These are phyloP conservation scores for Naumovozyma castellii DNA, from an alignment of 805 yeast genomes.

Conservation along the genomic window DNA sequence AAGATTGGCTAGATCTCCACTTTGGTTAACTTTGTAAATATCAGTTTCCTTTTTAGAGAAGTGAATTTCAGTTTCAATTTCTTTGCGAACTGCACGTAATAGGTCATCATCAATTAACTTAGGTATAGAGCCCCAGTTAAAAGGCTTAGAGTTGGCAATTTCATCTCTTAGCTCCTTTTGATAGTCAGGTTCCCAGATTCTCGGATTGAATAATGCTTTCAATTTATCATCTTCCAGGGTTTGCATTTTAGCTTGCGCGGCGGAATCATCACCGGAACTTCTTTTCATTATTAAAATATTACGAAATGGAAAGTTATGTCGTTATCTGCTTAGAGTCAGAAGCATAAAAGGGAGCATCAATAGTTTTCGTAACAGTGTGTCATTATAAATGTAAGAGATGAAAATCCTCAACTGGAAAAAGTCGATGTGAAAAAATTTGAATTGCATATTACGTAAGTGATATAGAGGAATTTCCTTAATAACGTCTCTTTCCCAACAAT, in stretches of 20 bases:
- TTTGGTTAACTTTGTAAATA: conserved; percentile 84
- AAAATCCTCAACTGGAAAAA: too few relatives aligned
- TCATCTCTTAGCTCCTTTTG: conserved; percentile 32
- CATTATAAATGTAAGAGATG: too few relatives aligned
- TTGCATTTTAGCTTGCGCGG: not conserved
- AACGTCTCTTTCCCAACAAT: too few relatives aligned
- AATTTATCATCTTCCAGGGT: conserved; percentile 27
- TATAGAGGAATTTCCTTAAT: too few relatives aligned
- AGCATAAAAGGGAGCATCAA: too few relatives aligned
- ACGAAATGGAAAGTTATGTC: too few relatives aligned
- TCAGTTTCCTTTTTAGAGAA: conserved; percentile 96
- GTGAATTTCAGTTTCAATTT: conserved; percentile 72
- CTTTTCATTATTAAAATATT: conserved; percentile 15
- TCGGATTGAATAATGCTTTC: conserved; percentile 36
- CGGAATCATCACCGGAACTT: conserved; percentile 5
- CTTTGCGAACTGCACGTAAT: conserved; percentile 70
- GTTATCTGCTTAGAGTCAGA: too few relatives aligned
- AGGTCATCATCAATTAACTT: conserved; percentile 68
- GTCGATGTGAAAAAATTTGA: too few relatives aligned
- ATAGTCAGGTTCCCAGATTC: conserved; percentile 39
- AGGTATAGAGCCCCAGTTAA: conserved; percentile 78
- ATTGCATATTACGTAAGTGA: too few relatives aligned
- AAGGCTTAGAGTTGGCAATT: conserved; percentile 60
- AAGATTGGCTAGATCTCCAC: conserved; percentile 84
- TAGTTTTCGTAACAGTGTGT: too few relatives aligned